phyloP scores from a whole-genome alignment of 2,329 filamentous ascomycete genomes.

The Phialocephala subalpina region DNA sequence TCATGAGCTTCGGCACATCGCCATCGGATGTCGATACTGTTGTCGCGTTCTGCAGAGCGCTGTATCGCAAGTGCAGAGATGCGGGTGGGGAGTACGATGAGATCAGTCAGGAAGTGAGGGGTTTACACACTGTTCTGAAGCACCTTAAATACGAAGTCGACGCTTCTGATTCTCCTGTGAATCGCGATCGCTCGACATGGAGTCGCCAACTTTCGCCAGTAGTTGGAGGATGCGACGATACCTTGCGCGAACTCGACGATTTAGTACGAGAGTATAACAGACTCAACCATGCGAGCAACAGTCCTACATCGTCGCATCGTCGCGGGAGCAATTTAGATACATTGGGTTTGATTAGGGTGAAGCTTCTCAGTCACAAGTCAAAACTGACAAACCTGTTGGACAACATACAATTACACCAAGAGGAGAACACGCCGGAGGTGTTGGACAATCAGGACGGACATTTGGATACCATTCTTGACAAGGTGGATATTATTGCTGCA shows the following conservation, averaged over 20 bases:
- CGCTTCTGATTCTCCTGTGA: conserved; percentile 63
- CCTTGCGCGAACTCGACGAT: conserved; percentile 61
- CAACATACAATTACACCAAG: conserved; percentile 61
- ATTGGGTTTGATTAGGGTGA: conserved; percentile 44
- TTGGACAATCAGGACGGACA: conserved; percentile 42
- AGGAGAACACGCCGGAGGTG: conserved; percentile 47
- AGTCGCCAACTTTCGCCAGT: conserved; percentile 58
- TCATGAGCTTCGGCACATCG: conserved; percentile 43
- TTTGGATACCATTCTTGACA: conserved; percentile 64
- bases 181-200: conserved; percentile 54
- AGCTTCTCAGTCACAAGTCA: conserved; percentile 60
- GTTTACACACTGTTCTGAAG: conserved; percentile 62
- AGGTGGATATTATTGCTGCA: conserved; percentile 64
- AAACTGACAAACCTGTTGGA: conserved; percentile 65
- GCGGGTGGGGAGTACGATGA: conserved; percentile 57
- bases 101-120: conserved; percentile 55
- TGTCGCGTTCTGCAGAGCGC: conserved; percentile 61
- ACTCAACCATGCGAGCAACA: conserved; percentile 31
- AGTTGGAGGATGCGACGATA: conserved; percentile 62
- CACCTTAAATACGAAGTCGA: conserved; percentile 65
- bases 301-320: conserved; percentile 27
- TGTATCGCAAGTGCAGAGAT: conserved; percentile 62
- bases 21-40: conserved; percentile 59
- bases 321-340: conserved; percentile 44
- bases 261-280: conserved; percentile 57